Percentiles rank a stretch among this genome's conserved stretches.
Conservation (phyloP, 2,329 filamentous ascomycete genomes). For the Ophiostoma triangulosporum region DNA sequence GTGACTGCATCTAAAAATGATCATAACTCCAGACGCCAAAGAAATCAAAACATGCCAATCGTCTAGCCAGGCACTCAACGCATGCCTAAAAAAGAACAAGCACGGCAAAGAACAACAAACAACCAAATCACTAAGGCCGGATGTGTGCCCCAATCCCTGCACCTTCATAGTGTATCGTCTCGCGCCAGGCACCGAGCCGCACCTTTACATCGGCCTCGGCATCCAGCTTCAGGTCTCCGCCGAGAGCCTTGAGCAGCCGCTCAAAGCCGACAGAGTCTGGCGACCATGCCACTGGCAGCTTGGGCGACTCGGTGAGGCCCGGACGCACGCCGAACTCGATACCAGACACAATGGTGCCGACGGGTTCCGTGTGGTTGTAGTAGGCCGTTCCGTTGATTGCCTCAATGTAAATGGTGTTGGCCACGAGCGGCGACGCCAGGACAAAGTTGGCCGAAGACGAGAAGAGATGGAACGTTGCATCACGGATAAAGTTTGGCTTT, state of each 20-base stretch:
- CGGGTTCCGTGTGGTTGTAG: constrained; percentile 65
- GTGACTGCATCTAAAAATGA: too few relatives aligned
- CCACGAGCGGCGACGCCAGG: constrained; percentile 61
- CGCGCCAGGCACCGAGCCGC: constrained; percentile 59
- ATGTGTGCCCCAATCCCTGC: constrained; percentile 57
- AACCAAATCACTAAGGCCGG: constrained; percentile 23
- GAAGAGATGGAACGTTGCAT: constrained; percentile 75
- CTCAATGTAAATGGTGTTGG: constrained; percentile 64
- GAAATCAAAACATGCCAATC: background rate
- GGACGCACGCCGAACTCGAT: constrained; percentile 65
- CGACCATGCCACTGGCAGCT: constrained; percentile 70
- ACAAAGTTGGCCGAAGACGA: constrained; percentile 78
- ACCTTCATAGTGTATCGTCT: constrained; percentile 57
- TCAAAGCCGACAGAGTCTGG: constrained; percentile 69
- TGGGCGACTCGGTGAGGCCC: constrained; percentile 57
- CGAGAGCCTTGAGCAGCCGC: constrained; percentile 64
- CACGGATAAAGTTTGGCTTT: constrained; percentile 53
- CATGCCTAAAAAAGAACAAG: background rate
- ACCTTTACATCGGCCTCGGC: constrained; percentile 65
- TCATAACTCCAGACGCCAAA: background rate
- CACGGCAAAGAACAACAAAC: background rate
- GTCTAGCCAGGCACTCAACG: too few relatives aligned
- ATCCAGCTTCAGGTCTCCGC: constrained; percentile 65
- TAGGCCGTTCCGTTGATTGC: constrained; percentile 71
- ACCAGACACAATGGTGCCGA: constrained; percentile 66